A percentile compares a stretch with the other conserved stretches of the same genome.
Conservation (phyloP, 495 filamentous ascomycete genomes). For the Aspergillus indologenus region DNA sequence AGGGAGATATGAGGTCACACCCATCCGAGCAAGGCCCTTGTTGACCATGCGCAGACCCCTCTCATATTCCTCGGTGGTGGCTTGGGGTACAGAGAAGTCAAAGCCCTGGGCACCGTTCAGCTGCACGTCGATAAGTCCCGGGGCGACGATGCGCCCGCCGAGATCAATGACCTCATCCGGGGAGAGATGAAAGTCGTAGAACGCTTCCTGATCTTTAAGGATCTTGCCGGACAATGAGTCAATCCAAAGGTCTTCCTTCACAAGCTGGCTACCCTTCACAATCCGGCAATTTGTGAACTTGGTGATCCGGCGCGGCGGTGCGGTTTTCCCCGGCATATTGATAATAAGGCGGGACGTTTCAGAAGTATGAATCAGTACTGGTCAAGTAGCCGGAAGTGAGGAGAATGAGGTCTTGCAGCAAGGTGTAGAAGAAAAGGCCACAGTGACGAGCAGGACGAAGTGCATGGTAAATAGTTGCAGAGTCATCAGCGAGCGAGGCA, state of each 20-base stretch:
- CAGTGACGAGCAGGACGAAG: not conserved
- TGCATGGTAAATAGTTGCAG: not conserved
- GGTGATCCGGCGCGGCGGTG: constrained; percentile 53
- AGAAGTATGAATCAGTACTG: not conserved
- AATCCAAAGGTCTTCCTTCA: constrained; percentile 76
- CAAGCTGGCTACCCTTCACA: constrained; percentile 56
- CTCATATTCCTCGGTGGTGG: constrained; percentile 58
- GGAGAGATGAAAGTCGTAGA: constrained; percentile 63
- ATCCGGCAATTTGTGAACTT: constrained; percentile 82
- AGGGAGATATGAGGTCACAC: constrained; percentile 81
- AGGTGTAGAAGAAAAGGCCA: not conserved
- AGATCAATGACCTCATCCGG: constrained; percentile 62
- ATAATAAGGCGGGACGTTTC: not conserved
- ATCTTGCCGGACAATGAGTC: constrained; percentile 73
- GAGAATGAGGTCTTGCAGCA: not conserved
- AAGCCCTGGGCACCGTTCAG: constrained; percentile 84
- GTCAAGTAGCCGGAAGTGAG: not conserved
- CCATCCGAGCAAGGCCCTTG: constrained; percentile 63
- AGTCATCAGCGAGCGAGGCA: not conserved
- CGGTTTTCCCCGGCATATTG: constrained; percentile 41
- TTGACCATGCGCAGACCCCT: constrained; percentile 66
- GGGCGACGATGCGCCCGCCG: constrained; percentile 71
- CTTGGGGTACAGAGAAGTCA: constrained; percentile 76
- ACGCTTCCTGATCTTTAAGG: constrained; percentile 66
- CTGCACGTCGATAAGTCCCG: constrained; percentile 82